These are phyloP conservation scores for Phytophthora niederhauseri DNA, from an alignment of 352 stramenopile genomes.

Conservation along the genomic window DNA sequence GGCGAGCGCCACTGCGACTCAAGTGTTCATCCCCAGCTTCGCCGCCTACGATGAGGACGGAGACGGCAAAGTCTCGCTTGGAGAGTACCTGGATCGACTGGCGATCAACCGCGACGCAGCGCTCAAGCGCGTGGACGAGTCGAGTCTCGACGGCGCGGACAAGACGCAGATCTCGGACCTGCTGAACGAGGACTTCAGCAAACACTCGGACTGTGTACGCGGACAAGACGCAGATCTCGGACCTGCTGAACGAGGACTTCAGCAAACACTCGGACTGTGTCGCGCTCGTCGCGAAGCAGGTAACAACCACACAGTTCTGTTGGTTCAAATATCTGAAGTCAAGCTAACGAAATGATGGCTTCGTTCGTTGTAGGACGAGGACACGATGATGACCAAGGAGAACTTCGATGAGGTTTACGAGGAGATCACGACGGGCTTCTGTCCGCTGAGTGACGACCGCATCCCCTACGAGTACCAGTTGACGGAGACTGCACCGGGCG, in stretches of 20 bases:
- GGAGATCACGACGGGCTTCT: slow-evolving; percentile 16
- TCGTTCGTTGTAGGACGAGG: slow-evolving; percentile 7
- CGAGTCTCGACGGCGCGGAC: slow-evolving; percentile 14
- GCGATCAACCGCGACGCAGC: slow-evolving; percentile 24
- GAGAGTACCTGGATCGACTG: slow-evolving; percentile 29
- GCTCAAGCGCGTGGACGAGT: slow-evolving; percentile 9
- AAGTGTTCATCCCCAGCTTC: slow-evolving; percentile 24
- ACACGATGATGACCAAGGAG: slow-evolving; percentile 22
- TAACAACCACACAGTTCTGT: background rate
- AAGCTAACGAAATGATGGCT: background rate
- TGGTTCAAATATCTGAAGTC: background rate
- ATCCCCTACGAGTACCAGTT: slow-evolving; percentile 16
- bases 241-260: slow-evolving; percentile 28
- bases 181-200: slow-evolving; percentile 27
- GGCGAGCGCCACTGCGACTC: background rate
- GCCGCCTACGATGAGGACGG: slow-evolving; percentile 26
- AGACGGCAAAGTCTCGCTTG: slow-evolving; percentile 29
- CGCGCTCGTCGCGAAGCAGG: slow-evolving; percentile 10
- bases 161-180: slow-evolving; percentile 15
- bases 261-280: slow-evolving; percentile 22
- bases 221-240: slow-evolving; percentile 11
- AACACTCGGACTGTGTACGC: slow-evolving; percentile 22
- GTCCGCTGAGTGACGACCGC: slow-evolving; percentile 15
- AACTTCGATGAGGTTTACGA: slow-evolving; percentile 33
- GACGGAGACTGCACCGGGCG: slow-evolving; percentile 11